Evolutionary conservation across 2,329 filamentous ascomycete genomes (phyloP), one percentile per base, ranked within the genome.

Genomic region (Ceratocystis diversiconidia): DNA sequence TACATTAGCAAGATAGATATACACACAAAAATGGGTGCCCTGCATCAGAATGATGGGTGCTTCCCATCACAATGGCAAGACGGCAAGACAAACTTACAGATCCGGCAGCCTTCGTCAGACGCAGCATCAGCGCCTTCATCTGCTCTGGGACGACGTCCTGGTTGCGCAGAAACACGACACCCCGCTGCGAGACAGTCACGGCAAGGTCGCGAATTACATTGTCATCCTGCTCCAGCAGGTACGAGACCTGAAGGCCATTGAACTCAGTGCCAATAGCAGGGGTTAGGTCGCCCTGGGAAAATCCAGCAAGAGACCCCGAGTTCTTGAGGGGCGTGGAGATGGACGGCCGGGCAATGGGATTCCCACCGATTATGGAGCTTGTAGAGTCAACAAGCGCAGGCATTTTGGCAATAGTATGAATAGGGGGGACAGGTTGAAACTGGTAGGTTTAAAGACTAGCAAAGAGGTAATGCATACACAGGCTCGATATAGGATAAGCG

Each of bases 161-260:
- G 8, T 78, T 76, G 15, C 84, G 80, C 72, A 87, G 84, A 73
- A 87, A 85, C 50, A 87, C 83, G 1, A 87, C 84, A 1, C 83
- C 83, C 15, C 85, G 78, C 68, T 82, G 79, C 0, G 84, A 85
- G 68, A 86, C 82, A 0, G 81, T 84, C 64, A 86, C 82, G 17
- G 82, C 84, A 0, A 87, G 75, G 69, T 87, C 84, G 1, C 80
- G 78, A 22, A 86, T 73, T 2, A 84, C 72, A 36, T 80, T 78
- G 57, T 86, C 82, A 0, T 79, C 73, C 66, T 79, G 79, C 12
- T 81, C 76, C n/a, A 86, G 75, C 6, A 71, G 65, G 5, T 72
- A 79, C 0, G 77, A 77, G 0, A 85, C 74, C 63, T 83, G 79
- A 32, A 79, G 73, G 4, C 74, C 74, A 2, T 74, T 72, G 66